Evolutionary conservation across 2,329 filamentous ascomycete genomes (phyloP).

Genomic region (Xylaria sp.): DNA sequence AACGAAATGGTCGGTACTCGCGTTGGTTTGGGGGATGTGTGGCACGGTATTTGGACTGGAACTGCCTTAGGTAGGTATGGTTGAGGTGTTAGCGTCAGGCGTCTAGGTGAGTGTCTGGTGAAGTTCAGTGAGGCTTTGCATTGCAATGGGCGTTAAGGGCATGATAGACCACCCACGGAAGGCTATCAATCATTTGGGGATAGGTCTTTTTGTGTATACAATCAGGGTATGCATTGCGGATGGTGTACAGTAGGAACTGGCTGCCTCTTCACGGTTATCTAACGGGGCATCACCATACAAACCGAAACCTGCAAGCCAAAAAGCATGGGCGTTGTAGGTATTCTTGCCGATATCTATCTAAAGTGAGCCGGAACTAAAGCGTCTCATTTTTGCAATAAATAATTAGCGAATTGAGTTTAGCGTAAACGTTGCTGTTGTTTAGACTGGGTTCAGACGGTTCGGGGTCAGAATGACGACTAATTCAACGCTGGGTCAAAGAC

Average conservation of each 20-base stretch:
- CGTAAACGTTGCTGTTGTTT: no score
- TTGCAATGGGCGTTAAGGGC: conserved; percentile 48
- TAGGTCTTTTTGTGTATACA: conserved; percentile 46
- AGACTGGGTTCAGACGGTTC: no score
- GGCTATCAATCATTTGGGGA: conserved; percentile 37
- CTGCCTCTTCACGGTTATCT: conserved; percentile 26
- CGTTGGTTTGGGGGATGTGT: conserved; percentile 32
- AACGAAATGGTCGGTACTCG: conserved; percentile 30
- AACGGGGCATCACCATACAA: conserved; percentile 24
- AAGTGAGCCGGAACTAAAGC: background rate
- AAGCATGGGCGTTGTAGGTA: background rate
- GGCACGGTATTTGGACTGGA: conserved; percentile 31
- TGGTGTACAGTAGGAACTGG: conserved; percentile 45
- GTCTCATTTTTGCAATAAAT: no score
- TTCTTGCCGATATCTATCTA: background rate
- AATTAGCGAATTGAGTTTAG: no score
- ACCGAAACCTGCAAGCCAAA: conserved; percentile 13
- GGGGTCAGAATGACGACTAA: no score
- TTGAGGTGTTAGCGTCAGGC: conserved; percentile 31
- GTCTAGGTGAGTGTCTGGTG: conserved; percentile 39
- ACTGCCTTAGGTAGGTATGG: conserved; percentile 24
- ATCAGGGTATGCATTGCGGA: conserved; percentile 43
- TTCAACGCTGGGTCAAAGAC: no score
- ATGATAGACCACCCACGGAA: conserved; percentile 37
- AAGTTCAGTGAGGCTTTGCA: conserved; percentile 42